Evolutionary conservation across 2,329 filamentous ascomycete genomes (phyloP).

Genomic region (Dryadomyces quercus-mongolicae): DNA sequence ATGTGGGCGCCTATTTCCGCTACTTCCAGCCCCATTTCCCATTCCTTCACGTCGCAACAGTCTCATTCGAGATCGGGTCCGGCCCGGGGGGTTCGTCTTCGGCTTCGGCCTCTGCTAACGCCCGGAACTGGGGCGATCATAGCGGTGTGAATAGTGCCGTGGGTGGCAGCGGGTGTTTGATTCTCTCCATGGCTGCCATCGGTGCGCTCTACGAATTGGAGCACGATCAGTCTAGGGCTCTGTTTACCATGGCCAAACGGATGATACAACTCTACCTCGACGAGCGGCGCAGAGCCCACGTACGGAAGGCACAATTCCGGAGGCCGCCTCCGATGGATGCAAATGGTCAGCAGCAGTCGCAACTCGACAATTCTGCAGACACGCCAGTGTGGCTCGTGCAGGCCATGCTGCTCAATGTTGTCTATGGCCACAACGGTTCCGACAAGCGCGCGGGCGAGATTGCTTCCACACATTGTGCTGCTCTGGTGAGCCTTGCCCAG

Average conservation of each 20-base stretch:
- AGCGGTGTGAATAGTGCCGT: constrained; percentile 17
- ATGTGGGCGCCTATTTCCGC: constrained; percentile 77
- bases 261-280: constrained; percentile 91
- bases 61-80: constrained; percentile 66
- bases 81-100: neutral
- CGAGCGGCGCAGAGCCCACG: constrained; percentile 75
- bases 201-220: constrained; percentile 72
- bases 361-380: constrained; percentile 38
- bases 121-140: neutral
- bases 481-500: constrained; percentile 79
- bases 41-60: constrained; percentile 84
- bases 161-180: constrained; percentile 74
- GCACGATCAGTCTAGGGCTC: constrained; percentile 61
- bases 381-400: constrained; percentile 93
- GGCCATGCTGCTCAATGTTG: constrained; percentile 90
- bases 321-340: constrained; percentile 32
- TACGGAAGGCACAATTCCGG: constrained; percentile 50
- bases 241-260: constrained; percentile 90
- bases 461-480: constrained; percentile 82
- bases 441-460: constrained; percentile 87
- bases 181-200: constrained; percentile 76
- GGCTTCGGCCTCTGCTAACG: constrained; percentile 32
- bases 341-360: neutral
- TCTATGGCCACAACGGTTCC: constrained; percentile 89
- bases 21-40: constrained; percentile 92